Base-by-base conservation (phyloP, 164 flowering plant genomes). In the Dillenia turbinata region DNA sequence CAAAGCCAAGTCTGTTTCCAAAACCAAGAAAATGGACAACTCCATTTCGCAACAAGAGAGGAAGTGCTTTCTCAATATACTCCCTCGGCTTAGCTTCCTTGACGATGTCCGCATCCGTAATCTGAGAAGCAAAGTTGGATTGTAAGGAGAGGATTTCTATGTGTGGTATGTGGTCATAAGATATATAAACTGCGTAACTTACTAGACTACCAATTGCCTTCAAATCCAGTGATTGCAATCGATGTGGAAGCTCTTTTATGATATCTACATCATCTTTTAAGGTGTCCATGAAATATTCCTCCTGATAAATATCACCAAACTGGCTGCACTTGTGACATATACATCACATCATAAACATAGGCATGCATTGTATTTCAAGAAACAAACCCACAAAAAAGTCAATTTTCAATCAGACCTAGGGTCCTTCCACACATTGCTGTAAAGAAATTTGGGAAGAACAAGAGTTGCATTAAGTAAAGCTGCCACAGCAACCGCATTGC, bases 371-470 rank as follows among this genome's bases (percentile, higher is more conserved):
- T 12, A 40, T 47, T 59, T 49, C 52, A 49, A 15, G 40, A 33
- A 33, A 33, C 10, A 1, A 1, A 49, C 10, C 33, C 10, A 44
- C 16, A 1, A 44, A 57, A 50, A 56, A 17, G 54, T 47, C 46
- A 66, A 15, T 49, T 7, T 16, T 16, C 50, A 54, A 9, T 40
- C 77, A 58, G 40, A 94, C 99, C 97, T 94, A n/a, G 96, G 87
- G 77, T 94, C 99, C 64, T 86, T 89, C 99, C 99, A 95, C 9
- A 91, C 97, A 75, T 83, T 95, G 87, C 99, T 95, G 77, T 85
- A 86, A 47, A 95, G 88, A 78, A 95, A 95, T 69, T 68, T 85
- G 10, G 99, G 99, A 69, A 95, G 77, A 62, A 95, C 88, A 15
- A 95, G 81, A 52, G 97, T 95, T 24, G 99, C 99, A 79, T 95